These are phyloP conservation scores for Coccomyxa sp. DNA, from an alignment of 139 green algal species.

Conservation along the genomic window DNA sequence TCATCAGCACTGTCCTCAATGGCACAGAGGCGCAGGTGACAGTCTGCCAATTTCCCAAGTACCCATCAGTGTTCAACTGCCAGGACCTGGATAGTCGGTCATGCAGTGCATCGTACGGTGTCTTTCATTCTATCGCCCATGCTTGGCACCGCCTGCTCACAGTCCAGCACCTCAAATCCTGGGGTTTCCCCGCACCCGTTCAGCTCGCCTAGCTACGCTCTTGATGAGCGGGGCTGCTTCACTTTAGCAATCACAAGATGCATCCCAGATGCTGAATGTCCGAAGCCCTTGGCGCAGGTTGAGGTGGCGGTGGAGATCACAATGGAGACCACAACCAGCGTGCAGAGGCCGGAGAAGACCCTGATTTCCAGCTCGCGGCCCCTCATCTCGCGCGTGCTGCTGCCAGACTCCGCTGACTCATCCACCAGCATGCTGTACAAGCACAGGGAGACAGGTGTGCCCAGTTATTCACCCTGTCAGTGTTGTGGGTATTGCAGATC, in stretches of 20 bases:
- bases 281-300: background rate
- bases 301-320: background rate
- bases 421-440: background rate
- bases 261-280: background rate
- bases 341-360: background rate
- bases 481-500: background rate
- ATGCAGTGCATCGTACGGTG: background rate
- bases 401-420: background rate
- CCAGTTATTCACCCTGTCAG: background rate
- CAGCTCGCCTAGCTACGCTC: background rate
- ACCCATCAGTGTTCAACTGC: background rate
- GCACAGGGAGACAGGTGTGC: background rate
- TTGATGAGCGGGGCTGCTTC: background rate
- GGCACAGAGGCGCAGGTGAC: background rate
- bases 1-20: background rate
- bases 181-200: background rate
- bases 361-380: background rate
- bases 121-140: background rate
- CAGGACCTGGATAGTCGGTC: background rate
- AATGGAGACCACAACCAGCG: background rate
- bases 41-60: background rate
- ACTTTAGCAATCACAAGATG: background rate
- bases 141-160: background rate
- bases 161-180: background rate
- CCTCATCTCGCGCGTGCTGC: background rate